Evolutionary conservation across 73 alveolate species (phyloP), one percentile per base, ranked within the genome.

Genomic region (Paramecium octaurelia): DNA sequence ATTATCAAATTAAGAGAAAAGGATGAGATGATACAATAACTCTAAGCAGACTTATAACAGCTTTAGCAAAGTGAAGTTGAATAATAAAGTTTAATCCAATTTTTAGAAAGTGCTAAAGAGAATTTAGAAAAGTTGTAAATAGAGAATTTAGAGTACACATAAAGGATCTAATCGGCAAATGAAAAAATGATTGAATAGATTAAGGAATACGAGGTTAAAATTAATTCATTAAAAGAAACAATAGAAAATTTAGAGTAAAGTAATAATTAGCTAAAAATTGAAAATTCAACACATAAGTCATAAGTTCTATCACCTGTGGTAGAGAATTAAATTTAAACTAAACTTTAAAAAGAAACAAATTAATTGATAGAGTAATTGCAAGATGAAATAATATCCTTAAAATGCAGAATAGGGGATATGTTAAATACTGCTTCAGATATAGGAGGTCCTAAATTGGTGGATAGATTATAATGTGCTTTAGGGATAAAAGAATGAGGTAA

Each of bases 371-470:
- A 73, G 38, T 8, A 73, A 73, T 35, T 73, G 38, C 35, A 73
- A 73, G 87, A 73, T 0, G 27, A 73, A 73, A 43, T 73, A 5
- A 40, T 73, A 11, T 5, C 40, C 16, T 73, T 73, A 73, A 73
- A 73, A 73, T 73, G 87, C 10, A 34, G 24, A 38, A 73, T 73
- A 36, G 87, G 87, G 1, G 87, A 73, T 73, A 73, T 73, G 87
- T 73, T 73, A 16, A 73, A 73, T 36, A 10, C 57, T 34, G 87
- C 87, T 1, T 38, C 34, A 4, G 87, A 73, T n/a, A 12, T 73
- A 3, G 87, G 87, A 2, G 87, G 87, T n/a, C 21, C 87, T 3
- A 1, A 31, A 4, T 73, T 73, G 9, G 87, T 73, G 18, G 87
- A 73, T 73, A 36, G 46, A 73, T 40, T 73, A 36, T 73, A 73